Percentiles rank a stretch among this genome's conserved stretches.
Evolutionary conservation across 2,329 filamentous ascomycete genomes (phyloP).

Genomic region (Gaeumannomyces tritici): DNA sequence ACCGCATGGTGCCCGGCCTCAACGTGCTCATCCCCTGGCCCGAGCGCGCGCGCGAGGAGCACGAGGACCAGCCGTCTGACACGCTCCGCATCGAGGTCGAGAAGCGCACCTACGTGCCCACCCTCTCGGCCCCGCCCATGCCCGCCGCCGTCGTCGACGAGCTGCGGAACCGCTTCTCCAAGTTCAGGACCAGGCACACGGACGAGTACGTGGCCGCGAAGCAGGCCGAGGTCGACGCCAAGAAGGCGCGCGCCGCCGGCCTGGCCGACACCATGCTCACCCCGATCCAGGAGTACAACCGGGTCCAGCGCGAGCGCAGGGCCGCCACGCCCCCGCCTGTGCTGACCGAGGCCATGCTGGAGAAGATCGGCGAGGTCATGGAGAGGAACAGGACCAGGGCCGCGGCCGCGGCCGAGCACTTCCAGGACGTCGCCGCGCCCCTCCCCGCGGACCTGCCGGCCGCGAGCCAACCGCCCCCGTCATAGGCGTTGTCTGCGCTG

Average conservation of each 20-base stretch:
- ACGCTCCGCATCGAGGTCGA: constrained; percentile 71
- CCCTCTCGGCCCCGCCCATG: constrained; percentile 67
- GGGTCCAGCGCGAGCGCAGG: constrained; percentile 39
- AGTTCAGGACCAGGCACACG: constrained; percentile 74
- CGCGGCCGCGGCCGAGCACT: not conserved
- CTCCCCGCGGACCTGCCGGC: not conserved
- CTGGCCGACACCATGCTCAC: constrained; percentile 34
- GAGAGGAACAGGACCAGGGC: constrained; percentile 37
- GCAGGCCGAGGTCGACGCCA: constrained; percentile 23
- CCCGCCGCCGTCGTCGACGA: constrained; percentile 73
- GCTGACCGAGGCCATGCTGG: constrained; percentile 49
- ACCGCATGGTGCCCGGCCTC: constrained; percentile 58
- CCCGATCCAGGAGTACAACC: constrained; percentile 50
- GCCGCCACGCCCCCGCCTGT: constrained; percentile 44
- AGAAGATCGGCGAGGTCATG: constrained; percentile 53
- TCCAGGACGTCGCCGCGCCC: not conserved
- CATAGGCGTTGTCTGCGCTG: not conserved
- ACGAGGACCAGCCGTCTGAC: constrained; percentile 52
- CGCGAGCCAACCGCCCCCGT: not conserved
- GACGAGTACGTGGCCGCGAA: constrained; percentile 54
- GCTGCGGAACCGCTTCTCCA: constrained; percentile 72
- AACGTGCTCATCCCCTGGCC: constrained; percentile 74
- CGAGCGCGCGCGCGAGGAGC: constrained; percentile 30
- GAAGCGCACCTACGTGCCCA: constrained; percentile 66
- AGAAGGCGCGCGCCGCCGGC: constrained; percentile 25